phyloP scores from a whole-genome alignment of 257 asterid genomes.

The Solanum bulbocastanum region DNA sequence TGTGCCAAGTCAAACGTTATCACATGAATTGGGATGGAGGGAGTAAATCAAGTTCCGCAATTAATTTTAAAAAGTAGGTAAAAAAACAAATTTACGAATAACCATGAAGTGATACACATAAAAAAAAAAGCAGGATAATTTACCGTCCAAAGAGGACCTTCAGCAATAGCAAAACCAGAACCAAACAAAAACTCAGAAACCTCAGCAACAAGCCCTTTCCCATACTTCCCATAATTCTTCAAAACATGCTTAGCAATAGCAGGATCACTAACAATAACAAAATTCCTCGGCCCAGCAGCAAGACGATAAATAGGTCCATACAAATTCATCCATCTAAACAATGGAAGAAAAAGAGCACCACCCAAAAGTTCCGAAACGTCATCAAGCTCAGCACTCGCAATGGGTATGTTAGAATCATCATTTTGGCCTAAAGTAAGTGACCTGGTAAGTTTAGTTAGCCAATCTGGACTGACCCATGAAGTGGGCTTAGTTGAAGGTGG shows the following conservation, averaged over 20 bases:
- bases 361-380: conserved; percentile 88
- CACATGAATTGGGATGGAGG: background rate
- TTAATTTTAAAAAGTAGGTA: background rate
- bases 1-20: background rate
- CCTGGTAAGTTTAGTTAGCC: conserved; percentile 71
- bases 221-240: conserved; percentile 74
- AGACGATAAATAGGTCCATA: conserved; percentile 84
- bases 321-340: conserved; percentile 86
- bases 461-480: conserved; percentile 90
- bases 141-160: conserved; percentile 96
- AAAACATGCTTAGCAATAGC: conserved; percentile 82
- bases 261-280: conserved; percentile 84
- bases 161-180: conserved; percentile 96
- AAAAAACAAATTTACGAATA: background rate
- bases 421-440: conserved; percentile 51
- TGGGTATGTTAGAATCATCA: conserved; percentile 80
- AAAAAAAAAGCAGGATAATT: background rate
- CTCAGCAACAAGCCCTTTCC: conserved; percentile 83
- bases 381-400: conserved; percentile 72
- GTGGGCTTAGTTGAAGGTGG: conserved; percentile 27
- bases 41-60: background rate
- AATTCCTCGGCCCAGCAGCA: conserved; percentile 79
- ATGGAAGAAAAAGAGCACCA: conserved; percentile 85
- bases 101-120: too few species aligned
- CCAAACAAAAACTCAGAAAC: conserved; percentile 95